Evolutionary conservation across 192 early-diverging fungal genomes (phyloP).

Genomic region (Coemansia sp.): DNA sequence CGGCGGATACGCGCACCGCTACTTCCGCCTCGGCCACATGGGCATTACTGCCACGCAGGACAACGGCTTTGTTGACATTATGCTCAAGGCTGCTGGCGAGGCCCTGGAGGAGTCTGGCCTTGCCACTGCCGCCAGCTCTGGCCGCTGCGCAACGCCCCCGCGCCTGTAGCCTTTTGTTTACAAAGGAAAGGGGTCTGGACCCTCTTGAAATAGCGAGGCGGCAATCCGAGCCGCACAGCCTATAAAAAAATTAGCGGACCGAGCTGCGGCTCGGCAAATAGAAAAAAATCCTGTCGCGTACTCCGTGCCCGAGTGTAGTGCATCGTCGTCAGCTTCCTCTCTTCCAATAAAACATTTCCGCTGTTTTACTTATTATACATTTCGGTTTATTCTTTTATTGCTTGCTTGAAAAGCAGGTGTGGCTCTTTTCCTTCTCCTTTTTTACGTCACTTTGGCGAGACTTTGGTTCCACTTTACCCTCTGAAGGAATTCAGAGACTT

Average conservation of each 20-base stretch:
- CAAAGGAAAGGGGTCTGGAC: neutral
- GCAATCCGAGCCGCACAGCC: constrained; percentile 1
- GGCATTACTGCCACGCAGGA: constrained; percentile 76
- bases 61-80: constrained; percentile 67
- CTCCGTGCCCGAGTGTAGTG: constrained; percentile 1
- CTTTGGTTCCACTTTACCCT: too few species aligned
- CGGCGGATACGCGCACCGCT: constrained; percentile 75
- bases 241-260: constrained; percentile 1
- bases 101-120: constrained; percentile 62
- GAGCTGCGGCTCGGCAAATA: constrained; percentile 31
- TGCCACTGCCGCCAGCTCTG: constrained; percentile 2
- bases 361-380: neutral
- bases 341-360: too few species aligned
- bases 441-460: too few species aligned
- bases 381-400: too few species aligned
- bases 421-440: too few species aligned
- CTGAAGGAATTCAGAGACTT: neutral
- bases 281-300: neutral
- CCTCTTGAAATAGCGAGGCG: neutral
- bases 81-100: constrained; percentile 63
- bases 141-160: constrained; percentile 39
- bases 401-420: too few species aligned
- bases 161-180: constrained; percentile 21
- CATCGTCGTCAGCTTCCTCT: neutral
- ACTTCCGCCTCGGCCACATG: constrained; percentile 96